phyloP scores from a whole-genome alignment of 768 basidiomycete species.

The Ramaria sp. region DNA sequence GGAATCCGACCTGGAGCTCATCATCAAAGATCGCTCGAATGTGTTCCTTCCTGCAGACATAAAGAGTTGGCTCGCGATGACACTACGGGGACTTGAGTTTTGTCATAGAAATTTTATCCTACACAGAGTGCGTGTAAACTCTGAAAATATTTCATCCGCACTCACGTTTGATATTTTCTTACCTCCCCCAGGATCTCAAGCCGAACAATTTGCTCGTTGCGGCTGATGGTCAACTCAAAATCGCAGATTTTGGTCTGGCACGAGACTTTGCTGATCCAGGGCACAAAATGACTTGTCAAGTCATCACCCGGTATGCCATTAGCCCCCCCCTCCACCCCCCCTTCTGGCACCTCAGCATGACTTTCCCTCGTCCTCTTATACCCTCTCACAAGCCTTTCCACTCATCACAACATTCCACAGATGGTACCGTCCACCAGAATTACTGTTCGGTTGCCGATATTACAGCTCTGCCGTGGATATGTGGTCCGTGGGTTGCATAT shows the following conservation, averaged over 20 bases:
- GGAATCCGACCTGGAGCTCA: conserved; percentile 91
- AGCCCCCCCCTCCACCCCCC: background rate
- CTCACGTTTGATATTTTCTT: background rate
- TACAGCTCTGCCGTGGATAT: conserved; percentile 90
- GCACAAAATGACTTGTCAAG: conserved; percentile 95
- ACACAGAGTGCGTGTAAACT: conserved; percentile 56
- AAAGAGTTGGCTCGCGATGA: conserved; percentile 99
- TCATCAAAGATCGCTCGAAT: conserved; percentile 87
- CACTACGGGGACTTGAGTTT: conserved; percentile 93
- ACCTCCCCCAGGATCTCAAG: conserved; percentile 71
- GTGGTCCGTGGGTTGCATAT: conserved; percentile 97
- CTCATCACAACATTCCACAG: conserved; percentile 29
- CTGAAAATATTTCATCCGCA: background rate
- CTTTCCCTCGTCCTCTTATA: conserved; percentile 1
- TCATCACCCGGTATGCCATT: conserved; percentile 83
- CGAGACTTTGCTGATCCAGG: conserved; percentile 93
- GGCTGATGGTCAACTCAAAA: conserved; percentile 82
- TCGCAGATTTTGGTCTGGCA: conserved; percentile 98
- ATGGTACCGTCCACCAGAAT: conserved; percentile 97
- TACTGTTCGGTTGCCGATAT: conserved; percentile 82
- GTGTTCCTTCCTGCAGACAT: conserved; percentile 94
- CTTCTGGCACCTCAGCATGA: background rate
- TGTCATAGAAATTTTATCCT: conserved; percentile 92
- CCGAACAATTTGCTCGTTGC: conserved; percentile 97
- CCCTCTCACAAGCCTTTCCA: background rate